Evolutionary conservation across 768 basidiomycete genomes (phyloP).

Genomic region (Mycena belliarum): DNA sequence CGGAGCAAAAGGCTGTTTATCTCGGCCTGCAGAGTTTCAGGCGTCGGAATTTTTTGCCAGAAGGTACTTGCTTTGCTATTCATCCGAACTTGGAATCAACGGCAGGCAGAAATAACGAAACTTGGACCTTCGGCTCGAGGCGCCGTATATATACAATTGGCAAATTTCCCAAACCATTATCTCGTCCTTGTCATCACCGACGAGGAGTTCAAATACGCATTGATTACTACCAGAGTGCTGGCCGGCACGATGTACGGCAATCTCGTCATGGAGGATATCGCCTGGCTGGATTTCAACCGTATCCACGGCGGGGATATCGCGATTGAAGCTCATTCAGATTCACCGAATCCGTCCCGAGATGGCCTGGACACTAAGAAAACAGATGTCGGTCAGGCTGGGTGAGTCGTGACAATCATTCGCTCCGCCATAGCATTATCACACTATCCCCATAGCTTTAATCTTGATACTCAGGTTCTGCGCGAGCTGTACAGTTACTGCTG

Average conservation of each 20-base stretch:
- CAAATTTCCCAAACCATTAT: slow-evolving; percentile 78
- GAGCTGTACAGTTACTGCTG: slow-evolving; percentile 89
- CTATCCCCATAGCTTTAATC: slow-evolving; percentile 51
- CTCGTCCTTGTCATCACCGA: slow-evolving; percentile 83
- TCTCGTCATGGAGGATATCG: slow-evolving; percentile 76
- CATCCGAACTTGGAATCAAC: slow-evolving; percentile 1
- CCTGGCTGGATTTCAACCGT: slow-evolving; percentile 73
- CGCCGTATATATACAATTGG: slow-evolving; percentile 73
- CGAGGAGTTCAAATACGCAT: slow-evolving; percentile 76
- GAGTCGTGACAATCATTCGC: not conserved
- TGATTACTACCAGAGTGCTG: slow-evolving; percentile 66
- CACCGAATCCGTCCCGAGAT: slow-evolving; percentile 25
- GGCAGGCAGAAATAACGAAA: slow-evolving; percentile 60
- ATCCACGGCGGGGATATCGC: slow-evolving; percentile 51
- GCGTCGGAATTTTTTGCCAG: slow-evolving; percentile 61
- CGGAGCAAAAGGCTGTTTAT: slow-evolving; percentile 84
- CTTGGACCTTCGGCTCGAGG: slow-evolving; percentile 65
- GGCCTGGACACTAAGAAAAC: slow-evolving; percentile 28
- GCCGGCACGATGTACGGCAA: slow-evolving; percentile 56
- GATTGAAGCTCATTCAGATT: slow-evolving; percentile 21
- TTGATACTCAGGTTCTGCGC: slow-evolving; percentile 72
- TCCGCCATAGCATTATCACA: not conserved
- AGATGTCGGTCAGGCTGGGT: slow-evolving; percentile 25
- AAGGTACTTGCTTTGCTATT: slow-evolving; percentile 46
- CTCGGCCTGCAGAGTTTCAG: slow-evolving; percentile 79